Base-by-base conservation (phyloP, 2,329 filamentous ascomycete species). In the Cytospora piceicola region DNA sequence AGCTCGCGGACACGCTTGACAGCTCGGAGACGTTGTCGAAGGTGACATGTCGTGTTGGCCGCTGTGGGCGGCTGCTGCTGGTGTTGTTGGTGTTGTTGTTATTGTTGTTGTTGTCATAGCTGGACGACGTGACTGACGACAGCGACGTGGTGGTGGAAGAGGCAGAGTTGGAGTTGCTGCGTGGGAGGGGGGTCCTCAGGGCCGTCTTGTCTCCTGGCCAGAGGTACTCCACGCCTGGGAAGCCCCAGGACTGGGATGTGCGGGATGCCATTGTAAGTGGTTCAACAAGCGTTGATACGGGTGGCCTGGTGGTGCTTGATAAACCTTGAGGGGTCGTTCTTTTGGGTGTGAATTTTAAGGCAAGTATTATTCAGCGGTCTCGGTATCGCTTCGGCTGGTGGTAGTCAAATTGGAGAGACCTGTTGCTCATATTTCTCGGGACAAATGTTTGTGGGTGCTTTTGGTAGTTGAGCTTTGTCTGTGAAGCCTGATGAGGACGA, bases 351-450 rank as follows among this genome's bases (percentile, higher is more conserved):
- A 6, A 12, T 55, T 32, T 58, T 24, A 17, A 17, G 55, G 53
- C 22, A 39, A 22, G 22, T 20, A 24, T 14, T 12, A 17, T 57
- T 68, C 66, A 68, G 58, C 66, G 66, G 60, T 60, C 59, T 58
- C 66, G 52, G 52, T 68, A 66, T 61, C 59, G 42, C 51, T 63
- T 66, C 7, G 66, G 52, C 51, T 63, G 58, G 54, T 60, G 66
- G 42, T 66, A 68, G 52, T 58, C 36, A 15, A 63, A 57, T 30
- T 32, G 63, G 14, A 30, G 46, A 32, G 57, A 51, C 49, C 51
- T 68, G 59, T 51, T 66, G 56, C 66, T 68, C 66, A 68, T 68
- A 46, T 61, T 68, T 66, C 54, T 61, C 24, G 12, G 27, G 52
- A 32, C 11, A 20, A 42, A 46, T 29, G 14, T 20, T 64, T 39